A percentile compares a stretch with the other conserved stretches of the same genome.
Evolutionary conservation across 257 asterid species (phyloP).

Genomic region (Verbascum thapsus): DNA sequence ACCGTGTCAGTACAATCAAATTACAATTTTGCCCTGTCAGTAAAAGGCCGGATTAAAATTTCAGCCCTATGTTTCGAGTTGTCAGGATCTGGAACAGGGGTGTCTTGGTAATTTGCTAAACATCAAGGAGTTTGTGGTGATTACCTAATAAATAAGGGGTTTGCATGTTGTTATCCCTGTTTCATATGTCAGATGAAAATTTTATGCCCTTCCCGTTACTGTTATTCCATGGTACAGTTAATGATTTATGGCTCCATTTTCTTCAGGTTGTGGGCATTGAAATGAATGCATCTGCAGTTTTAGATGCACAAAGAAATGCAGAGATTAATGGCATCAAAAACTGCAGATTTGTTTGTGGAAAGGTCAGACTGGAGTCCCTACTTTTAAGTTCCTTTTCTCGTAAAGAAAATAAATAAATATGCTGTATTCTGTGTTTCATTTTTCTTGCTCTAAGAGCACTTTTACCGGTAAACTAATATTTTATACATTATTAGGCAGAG

Average conservation of each 20-base stretch:
- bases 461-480: not conserved
- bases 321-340: constrained; percentile 78
- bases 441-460: not conserved
- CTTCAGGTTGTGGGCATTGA: constrained; percentile 95
- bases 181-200: constrained; percentile 9
- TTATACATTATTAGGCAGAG: constrained; percentile 69
- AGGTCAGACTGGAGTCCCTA: constrained; percentile 52
- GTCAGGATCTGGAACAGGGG: no score
- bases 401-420: no score
- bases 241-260: constrained; percentile 28
- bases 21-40: no score
- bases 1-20: no score
- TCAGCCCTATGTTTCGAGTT: no score
- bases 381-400: constrained; percentile 20
- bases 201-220: not conserved
- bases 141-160: no score
- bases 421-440: not conserved
- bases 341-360: constrained; percentile 92
- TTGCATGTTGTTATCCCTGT: not conserved
- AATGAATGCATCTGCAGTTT: constrained; percentile 97
- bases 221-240: constrained; percentile 22
- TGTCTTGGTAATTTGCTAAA: no score
- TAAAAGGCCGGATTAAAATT: no score
- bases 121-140: no score
- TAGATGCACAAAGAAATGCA: constrained; percentile 93